Evolutionary conservation across 208 protist genomes (phyloP), one percentile per base, ranked within the genome.

Genomic region (Naegleria lovaniensis): DNA sequence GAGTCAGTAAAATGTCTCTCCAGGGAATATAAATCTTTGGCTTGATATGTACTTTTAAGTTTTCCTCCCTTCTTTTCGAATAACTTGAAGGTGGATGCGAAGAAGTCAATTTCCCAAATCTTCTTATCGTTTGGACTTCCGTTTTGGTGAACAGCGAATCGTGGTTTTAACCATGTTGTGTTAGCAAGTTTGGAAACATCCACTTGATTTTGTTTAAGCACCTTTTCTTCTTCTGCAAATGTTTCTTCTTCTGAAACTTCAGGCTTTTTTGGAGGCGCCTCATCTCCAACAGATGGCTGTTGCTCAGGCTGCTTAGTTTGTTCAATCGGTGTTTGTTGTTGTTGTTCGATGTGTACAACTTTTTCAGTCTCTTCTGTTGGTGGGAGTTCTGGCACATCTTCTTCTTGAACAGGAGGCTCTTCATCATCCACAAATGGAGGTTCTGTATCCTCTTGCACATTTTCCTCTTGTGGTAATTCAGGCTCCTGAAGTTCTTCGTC

Each of bases 61-160:
- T 48, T 58, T 33, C 90, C 90, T 43, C 91, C 91, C 38, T 93
- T 95, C 75, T 89, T 93, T 48, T 92, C 52, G 0, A 94, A 58
- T 19, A 93, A 90, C 1, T 41, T 36, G 86, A 95, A 93, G 33
- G 58, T 92, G 25, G 90, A 41, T 36, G 83, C 90, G 84, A 94
- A 95, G 85, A 94, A 92, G 90, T 95, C 93, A 58, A 94, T 92
- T 55, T 94, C 93, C 93, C 93, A 95, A 38, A 94, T 76, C 29
- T 93, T 91, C 40, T 94, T 93, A 51, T 51, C 52, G n/a, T 5
- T n/a, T 33, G 22, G 13, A 36, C 16, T 22, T 36, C n/a, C 25
- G 38, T 79, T 11, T 38, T 6, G 5, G 55, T 88, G 11, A 29
- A 58, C 22, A 38, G 58, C 85, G 38, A 88, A 88, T 39, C 41